Conservation (phyloP, 2,329 filamentous ascomycete species). For the Colletotrichum karsti region DNA sequence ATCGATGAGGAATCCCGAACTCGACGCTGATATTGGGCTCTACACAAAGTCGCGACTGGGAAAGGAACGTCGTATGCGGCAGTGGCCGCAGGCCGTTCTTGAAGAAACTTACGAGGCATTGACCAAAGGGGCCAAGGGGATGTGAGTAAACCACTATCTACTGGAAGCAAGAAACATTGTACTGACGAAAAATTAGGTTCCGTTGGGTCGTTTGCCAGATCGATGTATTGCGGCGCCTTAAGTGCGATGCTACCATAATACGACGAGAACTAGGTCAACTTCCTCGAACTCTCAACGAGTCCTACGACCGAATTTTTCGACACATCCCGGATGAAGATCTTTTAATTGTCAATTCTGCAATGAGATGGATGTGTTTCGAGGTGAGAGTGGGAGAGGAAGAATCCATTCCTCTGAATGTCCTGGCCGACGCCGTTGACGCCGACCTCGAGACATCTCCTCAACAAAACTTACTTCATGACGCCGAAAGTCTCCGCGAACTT, state of each 20-base stretch:
- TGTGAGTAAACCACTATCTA: constrained; percentile 9
- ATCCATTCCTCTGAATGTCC: fast-evolving
- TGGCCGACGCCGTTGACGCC: not conserved
- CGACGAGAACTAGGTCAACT: not conserved
- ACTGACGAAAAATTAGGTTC: too few species aligned
- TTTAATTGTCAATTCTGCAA: fast-evolving
- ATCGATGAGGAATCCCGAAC: not conserved
- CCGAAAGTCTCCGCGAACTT: fast-evolving
- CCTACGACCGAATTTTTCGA: not conserved
- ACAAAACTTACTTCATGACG: fast-evolving
- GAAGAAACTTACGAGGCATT: not conserved
- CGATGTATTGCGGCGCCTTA: not conserved
- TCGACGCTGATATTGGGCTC: not conserved
- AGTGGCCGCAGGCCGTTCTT: not conserved
- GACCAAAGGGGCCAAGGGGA: not conserved
- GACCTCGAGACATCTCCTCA: not conserved
- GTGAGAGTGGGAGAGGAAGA: fast-evolving
- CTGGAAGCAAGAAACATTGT: too few species aligned
- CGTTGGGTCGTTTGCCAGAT: not conserved
- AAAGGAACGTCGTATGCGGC: fast-evolving
- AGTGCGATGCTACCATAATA: not conserved
- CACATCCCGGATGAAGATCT: not conserved
- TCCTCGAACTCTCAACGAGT: not conserved
- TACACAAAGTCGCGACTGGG: fast-evolving
- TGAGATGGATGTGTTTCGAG: not conserved